Percentiles rank a stretch among this genome's conserved stretches.
Evolutionary conservation across 2,329 filamentous ascomycete genomes (phyloP).

Genomic region (Lachnellula hyalina): DNA sequence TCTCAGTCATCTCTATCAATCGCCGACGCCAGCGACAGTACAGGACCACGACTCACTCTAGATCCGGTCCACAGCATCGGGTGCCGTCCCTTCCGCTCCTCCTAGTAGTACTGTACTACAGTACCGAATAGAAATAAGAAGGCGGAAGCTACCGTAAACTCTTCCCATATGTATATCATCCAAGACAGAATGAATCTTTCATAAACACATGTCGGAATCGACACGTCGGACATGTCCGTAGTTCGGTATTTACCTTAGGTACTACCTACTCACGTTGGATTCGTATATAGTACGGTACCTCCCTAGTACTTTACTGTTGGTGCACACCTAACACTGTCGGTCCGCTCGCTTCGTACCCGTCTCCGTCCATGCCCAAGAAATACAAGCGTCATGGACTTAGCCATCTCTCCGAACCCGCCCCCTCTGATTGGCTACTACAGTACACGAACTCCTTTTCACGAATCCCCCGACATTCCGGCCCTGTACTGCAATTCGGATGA

Average conservation of each 20-base stretch:
- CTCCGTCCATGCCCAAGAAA: background rate
- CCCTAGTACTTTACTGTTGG: background rate
- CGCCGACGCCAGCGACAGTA: background rate
- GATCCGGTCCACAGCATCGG: background rate
- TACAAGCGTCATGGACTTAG: conserved; percentile 1
- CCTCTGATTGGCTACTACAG: background rate
- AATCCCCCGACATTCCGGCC: too few species aligned
- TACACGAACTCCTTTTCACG: too few species aligned
- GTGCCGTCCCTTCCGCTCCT: background rate
- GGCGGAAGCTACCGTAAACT: background rate
- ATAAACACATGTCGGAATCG: background rate
- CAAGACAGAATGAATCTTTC: background rate
- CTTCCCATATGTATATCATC: background rate
- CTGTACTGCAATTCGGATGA: too few species aligned
- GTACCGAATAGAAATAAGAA: background rate
- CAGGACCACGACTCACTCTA: background rate
- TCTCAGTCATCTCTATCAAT: background rate
- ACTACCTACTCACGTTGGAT: too few species aligned
- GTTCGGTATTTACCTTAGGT: too few species aligned
- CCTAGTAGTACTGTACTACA: background rate
- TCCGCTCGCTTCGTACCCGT: background rate
- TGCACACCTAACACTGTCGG: background rate
- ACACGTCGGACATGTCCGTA: background rate
- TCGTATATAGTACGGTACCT: background rate
- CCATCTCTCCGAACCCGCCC: background rate